Evolutionary conservation across 352 stramenopile species (phyloP).

Genomic region (Phytophthora capsici): DNA sequence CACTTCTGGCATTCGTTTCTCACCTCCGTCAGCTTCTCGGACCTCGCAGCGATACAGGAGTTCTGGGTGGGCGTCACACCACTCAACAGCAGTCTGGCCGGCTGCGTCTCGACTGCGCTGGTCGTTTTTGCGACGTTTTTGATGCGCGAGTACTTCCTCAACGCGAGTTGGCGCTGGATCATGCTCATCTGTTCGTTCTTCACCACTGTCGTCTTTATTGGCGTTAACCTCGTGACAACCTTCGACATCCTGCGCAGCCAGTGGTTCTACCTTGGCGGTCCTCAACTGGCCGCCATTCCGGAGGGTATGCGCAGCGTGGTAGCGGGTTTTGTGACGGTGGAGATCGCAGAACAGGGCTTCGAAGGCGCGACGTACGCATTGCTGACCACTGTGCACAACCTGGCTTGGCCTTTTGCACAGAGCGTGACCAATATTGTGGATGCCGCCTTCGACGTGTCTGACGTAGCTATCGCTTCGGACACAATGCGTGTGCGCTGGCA

Average conservation of each 20-base stretch:
- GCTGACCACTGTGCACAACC: constrained; percentile 71
- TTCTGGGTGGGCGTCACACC: constrained; percentile 67
- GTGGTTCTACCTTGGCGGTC: constrained; percentile 74
- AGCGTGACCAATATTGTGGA: constrained; percentile 65
- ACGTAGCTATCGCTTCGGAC: constrained; percentile 66
- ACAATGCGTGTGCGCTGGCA: constrained; percentile 64
- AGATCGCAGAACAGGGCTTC: constrained; percentile 76
- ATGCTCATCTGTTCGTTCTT: constrained; percentile 59
- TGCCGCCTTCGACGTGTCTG: constrained; percentile 59
- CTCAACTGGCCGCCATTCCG: constrained; percentile 62
- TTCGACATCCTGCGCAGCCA: constrained; percentile 68
- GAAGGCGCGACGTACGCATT: constrained; percentile 72
- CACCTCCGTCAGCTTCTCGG: constrained; percentile 58
- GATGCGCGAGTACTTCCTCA: constrained; percentile 66
- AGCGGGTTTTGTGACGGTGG: constrained; percentile 65
- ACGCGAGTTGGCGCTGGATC: constrained; percentile 62
- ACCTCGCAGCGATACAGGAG: constrained; percentile 59
- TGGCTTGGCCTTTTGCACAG: constrained; percentile 60
- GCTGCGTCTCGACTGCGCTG: constrained; percentile 56
- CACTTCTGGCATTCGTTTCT: constrained; percentile 76
- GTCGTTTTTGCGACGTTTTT: constrained; percentile 61
- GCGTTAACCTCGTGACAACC: constrained; percentile 55
- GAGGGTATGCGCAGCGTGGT: constrained; percentile 71
- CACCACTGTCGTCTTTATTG: constrained; percentile 51
- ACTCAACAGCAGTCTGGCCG: constrained; percentile 60